Evolutionary conservation across 2,329 filamentous ascomycete genomes (phyloP).

Genomic region (Arthrinium puccinioides): DNA sequence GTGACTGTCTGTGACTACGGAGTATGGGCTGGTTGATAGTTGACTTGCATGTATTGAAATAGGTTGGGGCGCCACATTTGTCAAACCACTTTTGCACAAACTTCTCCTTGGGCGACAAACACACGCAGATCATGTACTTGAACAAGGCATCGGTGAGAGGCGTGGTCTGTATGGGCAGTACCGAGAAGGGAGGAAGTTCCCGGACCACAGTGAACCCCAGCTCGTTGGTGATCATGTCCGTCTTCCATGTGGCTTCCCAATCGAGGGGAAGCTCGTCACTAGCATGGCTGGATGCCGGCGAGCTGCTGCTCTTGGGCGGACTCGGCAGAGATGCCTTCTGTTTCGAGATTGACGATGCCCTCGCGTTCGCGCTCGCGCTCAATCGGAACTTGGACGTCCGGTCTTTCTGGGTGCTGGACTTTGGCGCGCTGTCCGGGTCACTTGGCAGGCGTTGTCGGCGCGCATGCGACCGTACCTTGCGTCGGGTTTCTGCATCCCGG

Average conservation of each 20-base stretch:
- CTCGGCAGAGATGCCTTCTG: not conserved
- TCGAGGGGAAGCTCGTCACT: not conserved
- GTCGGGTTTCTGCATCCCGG: constrained; percentile 26
- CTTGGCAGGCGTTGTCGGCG: constrained; percentile 23
- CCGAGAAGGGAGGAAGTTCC: constrained; percentile 22
- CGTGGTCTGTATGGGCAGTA: constrained; percentile 24
- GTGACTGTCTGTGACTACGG: not conserved
- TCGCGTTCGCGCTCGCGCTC: constrained; percentile 8
- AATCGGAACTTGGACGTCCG: constrained; percentile 24
- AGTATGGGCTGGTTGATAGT: not conserved
- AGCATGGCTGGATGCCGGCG: constrained; percentile 1
- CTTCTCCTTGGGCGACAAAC: constrained; percentile 21
- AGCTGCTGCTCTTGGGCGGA: not conserved
- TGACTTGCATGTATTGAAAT: constrained; percentile 22
- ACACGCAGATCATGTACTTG: constrained; percentile 25
- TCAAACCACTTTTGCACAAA: constrained; percentile 24
- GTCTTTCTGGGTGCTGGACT: constrained; percentile 21
- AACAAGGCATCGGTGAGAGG: constrained; percentile 23
- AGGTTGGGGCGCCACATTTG: constrained; percentile 21
- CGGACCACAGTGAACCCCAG: constrained; percentile 20
- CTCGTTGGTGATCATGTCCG: constrained; percentile 19
- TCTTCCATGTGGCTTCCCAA: constrained; percentile 9
- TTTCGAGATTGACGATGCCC: not conserved
- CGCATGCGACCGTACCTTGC: constrained; percentile 25
- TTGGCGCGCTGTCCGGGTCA: constrained; percentile 11